These are phyloP conservation scores for Rhododendron henanense DNA, from an alignment of 148 eudicot species.

Conservation along the genomic window DNA sequence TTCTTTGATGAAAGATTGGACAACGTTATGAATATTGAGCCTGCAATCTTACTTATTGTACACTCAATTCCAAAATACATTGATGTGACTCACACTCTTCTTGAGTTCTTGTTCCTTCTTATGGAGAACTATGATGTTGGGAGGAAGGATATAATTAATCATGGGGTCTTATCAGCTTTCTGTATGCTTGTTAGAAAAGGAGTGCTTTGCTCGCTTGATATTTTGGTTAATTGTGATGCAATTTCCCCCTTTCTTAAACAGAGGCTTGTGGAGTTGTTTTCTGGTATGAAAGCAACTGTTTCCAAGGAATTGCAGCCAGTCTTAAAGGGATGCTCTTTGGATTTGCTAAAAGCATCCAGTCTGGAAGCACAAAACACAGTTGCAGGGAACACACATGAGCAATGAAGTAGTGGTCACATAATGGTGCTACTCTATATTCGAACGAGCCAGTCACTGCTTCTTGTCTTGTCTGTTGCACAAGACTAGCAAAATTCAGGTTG, in stretches of 20 bases:
- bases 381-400: background rate
- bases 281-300: conserved; percentile 14
- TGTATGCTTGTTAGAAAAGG: conserved; percentile 50
- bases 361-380: conserved; percentile 18
- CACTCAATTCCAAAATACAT: conserved; percentile 67
- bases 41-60: conserved; percentile 71
- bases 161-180: conserved; percentile 55
- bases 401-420: background rate
- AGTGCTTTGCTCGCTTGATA: conserved; percentile 61
- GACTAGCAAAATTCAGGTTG: background rate
- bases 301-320: conserved; percentile 15
- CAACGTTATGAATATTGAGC: conserved; percentile 75
- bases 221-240: conserved; percentile 46
- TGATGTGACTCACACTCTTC: conserved; percentile 65
- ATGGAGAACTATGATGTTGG: conserved; percentile 73
- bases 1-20: conserved; percentile 77
- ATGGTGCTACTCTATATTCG: background rate
- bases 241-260: conserved; percentile 57
- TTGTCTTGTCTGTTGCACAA: background rate
- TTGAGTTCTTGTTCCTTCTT: conserved; percentile 65
- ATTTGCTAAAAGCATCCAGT: conserved; percentile 3
- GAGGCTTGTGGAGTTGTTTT: conserved; percentile 43
- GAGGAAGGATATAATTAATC: conserved; percentile 43
- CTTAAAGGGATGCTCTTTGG: conserved; percentile 5
- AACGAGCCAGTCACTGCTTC: background rate